These are phyloP conservation scores for Xylaria venustula DNA, from an alignment of 495 filamentous ascomycete genomes.

Conservation along the genomic window DNA sequence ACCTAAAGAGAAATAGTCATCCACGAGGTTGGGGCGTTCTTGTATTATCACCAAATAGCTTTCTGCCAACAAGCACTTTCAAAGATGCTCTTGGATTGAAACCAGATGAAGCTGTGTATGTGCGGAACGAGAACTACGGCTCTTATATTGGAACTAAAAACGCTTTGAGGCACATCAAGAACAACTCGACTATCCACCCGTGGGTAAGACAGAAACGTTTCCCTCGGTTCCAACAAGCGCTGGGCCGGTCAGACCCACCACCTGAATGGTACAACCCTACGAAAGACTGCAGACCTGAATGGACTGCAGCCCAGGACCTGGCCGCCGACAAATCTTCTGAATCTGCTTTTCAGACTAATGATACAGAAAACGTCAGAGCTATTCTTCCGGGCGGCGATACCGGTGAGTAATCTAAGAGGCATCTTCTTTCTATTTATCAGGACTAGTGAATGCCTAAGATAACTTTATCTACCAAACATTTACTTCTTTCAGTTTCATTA, in stretches of 20 bases:
- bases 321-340: background rate
- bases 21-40: slow-evolving; percentile 48
- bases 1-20: background rate
- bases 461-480: no score
- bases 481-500: no score
- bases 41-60: slow-evolving; percentile 41
- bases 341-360: background rate
- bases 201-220: background rate
- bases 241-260: background rate
- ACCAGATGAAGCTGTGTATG: slow-evolving; percentile 14
- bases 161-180: slow-evolving; percentile 18
- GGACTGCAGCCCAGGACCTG: background rate
- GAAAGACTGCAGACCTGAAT: background rate
- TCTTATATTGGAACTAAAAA: slow-evolving; percentile 21
- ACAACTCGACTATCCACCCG: slow-evolving; percentile 24
- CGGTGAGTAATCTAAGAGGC: background rate
- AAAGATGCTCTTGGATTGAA: slow-evolving; percentile 36
- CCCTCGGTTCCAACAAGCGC: background rate
- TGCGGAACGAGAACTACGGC: slow-evolving; percentile 3
- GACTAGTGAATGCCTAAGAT: no score
- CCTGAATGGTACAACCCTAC: background rate
- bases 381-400: background rate
- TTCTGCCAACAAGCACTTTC: slow-evolving; percentile 31
- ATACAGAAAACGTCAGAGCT: background rate
- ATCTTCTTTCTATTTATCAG: background rate